Percentiles rank a stretch among this genome's conserved stretches.
Evolutionary conservation across 768 basidiomycete species (phyloP).

Genomic region (Lyophyllum decastes): DNA sequence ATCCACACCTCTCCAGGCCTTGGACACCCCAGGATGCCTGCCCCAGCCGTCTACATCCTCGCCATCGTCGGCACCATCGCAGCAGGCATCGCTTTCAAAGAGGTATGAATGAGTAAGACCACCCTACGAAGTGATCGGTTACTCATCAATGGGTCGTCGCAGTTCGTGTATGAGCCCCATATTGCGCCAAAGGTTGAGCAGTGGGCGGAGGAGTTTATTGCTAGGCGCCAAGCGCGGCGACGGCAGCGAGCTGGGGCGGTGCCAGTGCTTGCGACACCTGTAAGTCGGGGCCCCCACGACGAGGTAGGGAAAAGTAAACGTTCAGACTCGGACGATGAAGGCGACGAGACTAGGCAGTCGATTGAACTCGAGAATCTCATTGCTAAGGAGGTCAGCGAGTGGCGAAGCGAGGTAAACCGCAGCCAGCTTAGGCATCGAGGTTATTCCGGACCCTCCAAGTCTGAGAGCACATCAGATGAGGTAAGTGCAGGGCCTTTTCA

Average conservation of each 20-base stretch:
- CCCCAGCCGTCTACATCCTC: slow-evolving; percentile 18
- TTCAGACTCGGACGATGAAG: slow-evolving; percentile 19
- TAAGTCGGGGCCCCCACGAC: background rate
- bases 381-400: slow-evolving; percentile 51
- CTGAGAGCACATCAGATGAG: slow-evolving; percentile 42
- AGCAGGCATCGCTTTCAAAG: slow-evolving; percentile 16
- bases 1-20: background rate
- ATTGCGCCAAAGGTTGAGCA: slow-evolving; percentile 61
- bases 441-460: slow-evolving; percentile 17
- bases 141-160: slow-evolving; percentile 1
- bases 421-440: slow-evolving; percentile 35
- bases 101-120: slow-evolving; percentile 12
- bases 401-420: slow-evolving; percentile 46
- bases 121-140: background rate
- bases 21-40: slow-evolving; percentile 14
- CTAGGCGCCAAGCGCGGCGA: slow-evolving; percentile 29
- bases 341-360: slow-evolving; percentile 19
- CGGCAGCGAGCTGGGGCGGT: slow-evolving; percentile 28
- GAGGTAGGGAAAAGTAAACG: slow-evolving; percentile 19
- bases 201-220: slow-evolving; percentile 42
- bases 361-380: slow-evolving; percentile 57
- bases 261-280: slow-evolving; percentile 8
- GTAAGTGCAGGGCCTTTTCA: slow-evolving; percentile 29
- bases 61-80: slow-evolving; percentile 17
- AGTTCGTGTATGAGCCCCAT: slow-evolving; percentile 75